A percentile compares a stretch with the other conserved stretches of the same genome.
Evolutionary conservation across 2,329 filamentous ascomycete species (phyloP).

Genomic region (Fusarium sp.): DNA sequence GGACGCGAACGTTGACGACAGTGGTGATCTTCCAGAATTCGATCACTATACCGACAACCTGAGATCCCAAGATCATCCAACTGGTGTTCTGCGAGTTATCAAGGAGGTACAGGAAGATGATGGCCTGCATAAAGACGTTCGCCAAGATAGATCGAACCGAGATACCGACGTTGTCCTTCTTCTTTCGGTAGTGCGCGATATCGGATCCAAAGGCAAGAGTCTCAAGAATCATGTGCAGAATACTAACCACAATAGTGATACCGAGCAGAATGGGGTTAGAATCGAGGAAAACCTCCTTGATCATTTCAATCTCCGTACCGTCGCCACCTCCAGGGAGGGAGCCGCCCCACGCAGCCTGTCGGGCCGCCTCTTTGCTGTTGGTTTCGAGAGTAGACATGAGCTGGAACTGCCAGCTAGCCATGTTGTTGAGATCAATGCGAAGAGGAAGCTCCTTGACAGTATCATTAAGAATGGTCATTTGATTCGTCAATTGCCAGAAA

Average conservation of each 20-base stretch:
- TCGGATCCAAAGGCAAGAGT: conserved; percentile 97
- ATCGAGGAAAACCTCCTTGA: conserved; percentile 94
- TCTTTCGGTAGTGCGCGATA: conserved; percentile 98
- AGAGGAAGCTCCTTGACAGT: conserved; percentile 86
- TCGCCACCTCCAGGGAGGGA: conserved; percentile 82
- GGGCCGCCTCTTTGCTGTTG: conserved; percentile 84
- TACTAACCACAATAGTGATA: conserved; percentile 84
- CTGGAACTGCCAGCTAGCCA: conserved; percentile 90
- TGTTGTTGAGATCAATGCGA: conserved; percentile 84
- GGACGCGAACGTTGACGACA: conserved; percentile 86
- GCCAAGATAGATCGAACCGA: conserved; percentile 95
- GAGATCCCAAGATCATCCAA: conserved; percentile 97
- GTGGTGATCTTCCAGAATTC: conserved; percentile 96
- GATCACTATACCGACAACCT: conserved; percentile 81
- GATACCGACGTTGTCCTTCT: conserved; percentile 98
- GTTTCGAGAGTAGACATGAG: conserved; percentile 86
- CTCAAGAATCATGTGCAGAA: conserved; percentile 95
- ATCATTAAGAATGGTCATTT: conserved; percentile 92
- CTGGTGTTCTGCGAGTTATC: conserved; percentile 98
- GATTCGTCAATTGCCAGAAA: conserved; percentile 93
- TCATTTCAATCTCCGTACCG: conserved; percentile 93
- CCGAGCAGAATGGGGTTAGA: conserved; percentile 92
- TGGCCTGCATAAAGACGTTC: conserved; percentile 96
- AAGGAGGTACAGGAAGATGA: conserved; percentile 96
- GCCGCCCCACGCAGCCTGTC: conserved; percentile 79